Evolutionary conservation across 139 green algal species (phyloP), one percentile per base, ranked within the genome.

Genomic region (Asterochloris sp.): DNA sequence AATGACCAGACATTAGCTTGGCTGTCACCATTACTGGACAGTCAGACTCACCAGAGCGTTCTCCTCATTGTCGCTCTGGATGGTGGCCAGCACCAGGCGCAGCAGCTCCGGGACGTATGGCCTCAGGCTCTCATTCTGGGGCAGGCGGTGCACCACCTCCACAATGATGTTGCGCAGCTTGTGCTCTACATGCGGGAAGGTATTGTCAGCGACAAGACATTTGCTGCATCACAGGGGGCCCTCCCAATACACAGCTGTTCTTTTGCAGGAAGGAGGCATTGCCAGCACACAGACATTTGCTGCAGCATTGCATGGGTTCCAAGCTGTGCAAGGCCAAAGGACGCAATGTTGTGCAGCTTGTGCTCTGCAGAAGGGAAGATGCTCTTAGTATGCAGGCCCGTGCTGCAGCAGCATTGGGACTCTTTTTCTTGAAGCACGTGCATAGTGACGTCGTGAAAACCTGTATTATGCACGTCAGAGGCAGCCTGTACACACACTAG

Each of bases 41-140:
- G n/a, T 92, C 73, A 97, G 87, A 15, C 86, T 89, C 0, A 97
- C 81, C 15, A 97, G 79, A 0, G 86, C 95, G 82, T 98, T 98
- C 9, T 96, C 93, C 88, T 99, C 96, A 74, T 96, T 96, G 87
- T 99, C 97, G 1, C 63, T 83, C 29, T 83, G 74, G 11, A 98
- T 82, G 17, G 97, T 90, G 19, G 78, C n/a, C 61, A 97, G 80
- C 27, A 89, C 91, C 26, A 90, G 69, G 24, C 89, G 86, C 74
- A 96, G 82, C 28, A 98, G 86, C 47, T 93, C 86, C 0, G 78
- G 21, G 14, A 92, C 87, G 80, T 93, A 90, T 1, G 84, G 82
- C 83, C 81, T 79, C 38, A 90, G 66, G 13, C 78, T 68, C 15
- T 96, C 91, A 62, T 91, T 97, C 29, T 91, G 86, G 2, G 94